Percentiles rank a stretch among this genome's conserved stretches.
Evolutionary conservation across 2,329 filamentous ascomycete genomes (phyloP).

Genomic region (Ophidiomyces ophidiicola): DNA sequence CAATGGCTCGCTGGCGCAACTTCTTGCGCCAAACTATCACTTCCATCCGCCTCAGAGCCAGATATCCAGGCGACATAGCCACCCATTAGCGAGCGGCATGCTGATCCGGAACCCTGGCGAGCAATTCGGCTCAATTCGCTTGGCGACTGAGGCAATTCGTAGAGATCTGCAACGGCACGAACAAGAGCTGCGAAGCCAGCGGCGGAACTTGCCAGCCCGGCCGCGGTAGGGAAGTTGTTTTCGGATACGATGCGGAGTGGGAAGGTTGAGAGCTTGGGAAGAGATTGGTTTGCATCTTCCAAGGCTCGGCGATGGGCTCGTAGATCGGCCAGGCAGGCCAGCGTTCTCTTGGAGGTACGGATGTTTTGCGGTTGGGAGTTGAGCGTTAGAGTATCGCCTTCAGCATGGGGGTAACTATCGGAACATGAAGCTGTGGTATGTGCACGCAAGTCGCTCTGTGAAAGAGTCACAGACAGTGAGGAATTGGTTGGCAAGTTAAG

Average conservation of each 20-base stretch:
- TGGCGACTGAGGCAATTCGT: slow-evolving; percentile 67
- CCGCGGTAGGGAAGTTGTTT: slow-evolving; percentile 98
- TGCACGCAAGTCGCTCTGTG: slow-evolving; percentile 83
- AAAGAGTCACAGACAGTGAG: slow-evolving; percentile 91
- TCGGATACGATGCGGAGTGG: slow-evolving; percentile 80
- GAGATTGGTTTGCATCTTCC: slow-evolving; percentile 56
- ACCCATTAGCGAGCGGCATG: slow-evolving; percentile 84
- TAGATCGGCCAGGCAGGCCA: slow-evolving; percentile 83
- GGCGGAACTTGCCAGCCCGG: slow-evolving; percentile 60
- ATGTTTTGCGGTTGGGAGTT: slow-evolving; percentile 77
- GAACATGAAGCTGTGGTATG: slow-evolving; percentile 93
- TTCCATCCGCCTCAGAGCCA: slow-evolving; percentile 62
- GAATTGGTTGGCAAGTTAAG: slow-evolving; percentile 97
- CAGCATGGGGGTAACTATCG: slow-evolving; percentile 48
- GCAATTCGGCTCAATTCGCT: slow-evolving; percentile 80
- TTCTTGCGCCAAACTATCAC: slow-evolving; percentile 76
- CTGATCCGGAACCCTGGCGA: slow-evolving; percentile 85
- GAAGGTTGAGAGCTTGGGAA: slow-evolving; percentile 69
- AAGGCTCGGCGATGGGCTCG: slow-evolving; percentile 63
- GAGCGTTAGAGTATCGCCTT: slow-evolving; percentile 59
- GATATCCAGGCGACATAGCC: slow-evolving; percentile 93
- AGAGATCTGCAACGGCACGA: slow-evolving; percentile 77
- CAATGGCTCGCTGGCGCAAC: slow-evolving; percentile 83
- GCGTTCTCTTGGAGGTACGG: slow-evolving; percentile 67
- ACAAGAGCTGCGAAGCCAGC: slow-evolving; percentile 58